phyloP scores from a whole-genome alignment of 208 protist genomes.

The Crithidia fasciculata region DNA sequence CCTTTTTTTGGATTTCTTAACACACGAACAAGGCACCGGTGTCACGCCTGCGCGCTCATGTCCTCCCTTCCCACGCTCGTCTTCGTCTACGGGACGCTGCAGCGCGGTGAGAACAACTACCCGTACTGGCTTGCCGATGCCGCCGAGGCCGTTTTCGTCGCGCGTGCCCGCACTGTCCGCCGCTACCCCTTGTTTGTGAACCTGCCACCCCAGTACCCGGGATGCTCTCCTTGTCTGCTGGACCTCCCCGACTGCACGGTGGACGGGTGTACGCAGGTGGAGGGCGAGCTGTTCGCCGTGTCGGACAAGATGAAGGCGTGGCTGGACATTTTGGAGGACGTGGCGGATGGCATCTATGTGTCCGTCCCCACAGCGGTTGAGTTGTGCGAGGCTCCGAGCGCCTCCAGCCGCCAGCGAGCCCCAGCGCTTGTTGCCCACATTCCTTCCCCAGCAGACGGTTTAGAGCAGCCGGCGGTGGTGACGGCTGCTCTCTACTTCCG shows the following conservation, averaged over 20 bases:
- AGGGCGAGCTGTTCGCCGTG: slow-evolving; percentile 69
- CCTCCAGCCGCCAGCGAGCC: slow-evolving; percentile 19
- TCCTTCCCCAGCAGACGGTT: neutral
- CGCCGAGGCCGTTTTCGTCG: slow-evolving; percentile 50
- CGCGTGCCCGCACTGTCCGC: slow-evolving; percentile 40
- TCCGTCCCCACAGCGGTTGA: slow-evolving; percentile 35
- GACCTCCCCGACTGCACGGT: slow-evolving; percentile 41
- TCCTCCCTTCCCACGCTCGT: slow-evolving; percentile 32
- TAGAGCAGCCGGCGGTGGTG: slow-evolving; percentile 4
- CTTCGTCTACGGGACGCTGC: slow-evolving; percentile 80
- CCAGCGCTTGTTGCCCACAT: neutral
- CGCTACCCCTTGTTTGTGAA: slow-evolving; percentile 74
- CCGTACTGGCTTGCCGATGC: slow-evolving; percentile 67
- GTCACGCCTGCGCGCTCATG: slow-evolving; percentile 2
- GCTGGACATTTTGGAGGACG: slow-evolving; percentile 62
- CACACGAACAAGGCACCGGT: neutral
- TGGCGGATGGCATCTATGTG: slow-evolving; percentile 42
- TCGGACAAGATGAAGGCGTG: slow-evolving; percentile 58
- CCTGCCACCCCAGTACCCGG: slow-evolving; percentile 36
- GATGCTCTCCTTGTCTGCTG: slow-evolving; percentile 64
- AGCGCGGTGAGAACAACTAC: slow-evolving; percentile 75
- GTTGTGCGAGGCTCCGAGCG: slow-evolving; percentile 24
- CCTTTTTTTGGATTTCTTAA: slow-evolving; percentile 15
- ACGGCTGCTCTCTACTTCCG: slow-evolving; percentile 60
- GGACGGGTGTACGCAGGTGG: slow-evolving; percentile 38